Conservation (phyloP, 768 basidiomycete genomes). For the Termitomyces heimii region DNA sequence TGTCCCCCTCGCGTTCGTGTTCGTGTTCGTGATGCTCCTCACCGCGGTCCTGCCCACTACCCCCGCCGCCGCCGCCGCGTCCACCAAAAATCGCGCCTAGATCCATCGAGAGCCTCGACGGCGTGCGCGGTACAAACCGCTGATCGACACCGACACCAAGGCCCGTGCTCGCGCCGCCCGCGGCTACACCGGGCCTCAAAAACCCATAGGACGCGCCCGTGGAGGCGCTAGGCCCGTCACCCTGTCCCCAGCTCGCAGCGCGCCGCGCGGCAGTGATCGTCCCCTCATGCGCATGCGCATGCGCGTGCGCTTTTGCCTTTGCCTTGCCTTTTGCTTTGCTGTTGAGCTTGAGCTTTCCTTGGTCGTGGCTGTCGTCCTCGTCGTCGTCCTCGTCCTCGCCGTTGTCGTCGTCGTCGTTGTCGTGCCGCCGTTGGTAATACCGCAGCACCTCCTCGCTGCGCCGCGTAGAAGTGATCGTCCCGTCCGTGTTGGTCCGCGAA, state of each 20-base stretch:
- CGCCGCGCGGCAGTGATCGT: slow-evolving; percentile 41
- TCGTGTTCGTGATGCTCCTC: not conserved
- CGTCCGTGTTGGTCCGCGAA: not conserved
- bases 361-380: not conserved
- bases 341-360: no score
- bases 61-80: no score
- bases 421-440: slow-evolving; percentile 11
- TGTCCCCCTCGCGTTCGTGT: not conserved
- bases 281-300: no score
- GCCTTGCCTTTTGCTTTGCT: not conserved
- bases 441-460: slow-evolving; percentile 44
- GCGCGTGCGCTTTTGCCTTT: no score
- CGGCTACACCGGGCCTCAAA: slow-evolving; percentile 29
- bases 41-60: not conserved
- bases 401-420: not conserved
- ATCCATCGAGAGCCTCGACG: slow-evolving; percentile 10
- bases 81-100: not conserved
- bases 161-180: no score
- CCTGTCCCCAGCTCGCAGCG: slow-evolving; percentile 61
- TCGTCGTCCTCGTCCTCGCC: no score
- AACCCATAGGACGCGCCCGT: slow-evolving; percentile 32
- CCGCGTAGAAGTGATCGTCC: slow-evolving; percentile 13
- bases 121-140: slow-evolving; percentile 11
- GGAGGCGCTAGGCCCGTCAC: slow-evolving; percentile 31
- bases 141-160: slow-evolving; percentile 8